These are phyloP conservation scores for Physcomitrium patens DNA, from an alignment of 225 moss, liverwort and hornwort species.

Conservation along the genomic window DNA sequence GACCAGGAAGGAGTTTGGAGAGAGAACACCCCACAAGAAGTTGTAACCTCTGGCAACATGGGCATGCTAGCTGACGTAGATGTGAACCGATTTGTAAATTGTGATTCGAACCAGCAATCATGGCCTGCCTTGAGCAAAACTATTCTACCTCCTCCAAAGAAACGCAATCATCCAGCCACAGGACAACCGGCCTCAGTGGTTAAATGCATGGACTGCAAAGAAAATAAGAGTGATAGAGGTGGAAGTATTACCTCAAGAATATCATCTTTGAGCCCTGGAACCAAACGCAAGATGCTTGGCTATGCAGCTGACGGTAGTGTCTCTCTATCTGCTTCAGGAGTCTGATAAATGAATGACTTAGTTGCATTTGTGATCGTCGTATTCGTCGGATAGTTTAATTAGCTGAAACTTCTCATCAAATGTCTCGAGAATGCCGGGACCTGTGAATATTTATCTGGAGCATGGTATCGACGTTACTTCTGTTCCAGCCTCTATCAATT, in stretches of 20 bases:
- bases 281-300: conserved; percentile 66
- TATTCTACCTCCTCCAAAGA: conserved; percentile 56
- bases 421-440: neutral
- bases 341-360: too few relatives aligned
- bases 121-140: conserved; percentile 58
- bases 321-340: neutral
- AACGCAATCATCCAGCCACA: conserved; percentile 36
- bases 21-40: conserved; percentile 39
- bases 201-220: conserved; percentile 49
- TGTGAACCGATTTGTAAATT: conserved; percentile 38
- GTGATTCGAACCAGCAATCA: conserved; percentile 38
- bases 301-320: conserved; percentile 58
- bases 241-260: conserved; percentile 57
- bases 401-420: neutral
- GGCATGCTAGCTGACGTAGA: conserved; percentile 42
- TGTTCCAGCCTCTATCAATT: neutral
- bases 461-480: neutral
- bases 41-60: conserved; percentile 30
- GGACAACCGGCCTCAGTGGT: conserved; percentile 27
- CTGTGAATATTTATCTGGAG: neutral
- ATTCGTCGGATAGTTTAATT: neutral
- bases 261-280: conserved; percentile 56
- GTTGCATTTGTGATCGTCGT: conserved; percentile 15
- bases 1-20: conserved; percentile 37
- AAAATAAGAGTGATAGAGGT: conserved; percentile 56